Evolutionary conservation across 495 filamentous ascomycete genomes (phyloP), one percentile per base, ranked within the genome.

Genomic region (Pyrenula massariospora): DNA sequence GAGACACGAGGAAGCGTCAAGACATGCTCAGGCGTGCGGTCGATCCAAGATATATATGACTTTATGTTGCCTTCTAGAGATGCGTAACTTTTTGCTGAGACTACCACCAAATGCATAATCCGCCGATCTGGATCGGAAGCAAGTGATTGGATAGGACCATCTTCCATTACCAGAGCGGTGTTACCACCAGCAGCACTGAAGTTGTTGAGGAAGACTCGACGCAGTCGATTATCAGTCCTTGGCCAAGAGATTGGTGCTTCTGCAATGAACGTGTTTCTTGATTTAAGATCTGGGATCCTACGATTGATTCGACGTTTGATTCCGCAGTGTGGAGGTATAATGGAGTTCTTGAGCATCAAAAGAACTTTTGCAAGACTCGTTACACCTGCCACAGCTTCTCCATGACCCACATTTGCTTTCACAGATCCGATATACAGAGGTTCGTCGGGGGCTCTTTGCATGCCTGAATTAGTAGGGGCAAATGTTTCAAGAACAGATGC

Each of bases 371-470:
- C 62, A 3, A 74, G 58, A 2, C 64, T 57, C 2, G 64, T 58
- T 8, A 66, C 59, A 10, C 71, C 71, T 22, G 68, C 59, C 10
- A 63, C 66, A 24, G 61, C 21, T 53, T 73, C 70, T 2, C 57
- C 55, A 57, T 73, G 70, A 10, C 70, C 70, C 2, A 70, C 58
- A 47, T 67, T 67, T 1, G 87, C 82, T 62, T 90, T 90, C 55
- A 86, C 77, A 0, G 87, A 78, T 21, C 87, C 88, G 0, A 91
- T 72, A 60, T 81, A 78, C 0, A 91, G 74, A 3, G 84, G 79
- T 60, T 82, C 73, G 56, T 87, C 77, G 1, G 71, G 64, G 77
- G 48, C 60, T 21, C 54, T 54, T 8, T 47, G 25, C 19, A 59
- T 53, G 12, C 49, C 15, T 0, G 81, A 83, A 62, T 84, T 69